phyloP scores from a whole-genome alignment of 148 eudicot species.

The Silene latifolia region DNA sequence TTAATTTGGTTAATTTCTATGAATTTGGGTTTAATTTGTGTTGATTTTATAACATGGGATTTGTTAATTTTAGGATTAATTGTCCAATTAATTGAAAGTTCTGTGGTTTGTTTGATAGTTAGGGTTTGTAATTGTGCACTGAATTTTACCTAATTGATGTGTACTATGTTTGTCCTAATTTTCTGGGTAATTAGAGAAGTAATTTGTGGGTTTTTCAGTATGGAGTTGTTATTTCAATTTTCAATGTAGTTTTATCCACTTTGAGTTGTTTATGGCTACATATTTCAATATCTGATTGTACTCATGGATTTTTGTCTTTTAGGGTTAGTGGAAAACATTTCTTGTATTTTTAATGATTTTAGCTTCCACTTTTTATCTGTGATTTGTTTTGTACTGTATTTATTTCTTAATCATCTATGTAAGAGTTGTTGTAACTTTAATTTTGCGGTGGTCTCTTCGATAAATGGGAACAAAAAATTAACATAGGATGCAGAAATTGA shows the following conservation, averaged over 20 bases:
- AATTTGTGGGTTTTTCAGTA: not conserved
- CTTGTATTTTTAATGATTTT: constrained; percentile 16
- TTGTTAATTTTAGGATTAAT: constrained; percentile 15
- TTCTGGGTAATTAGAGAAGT: not conserved
- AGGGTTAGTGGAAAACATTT: constrained; percentile 25
- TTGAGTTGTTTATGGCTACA: not conserved
- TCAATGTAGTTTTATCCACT: not conserved
- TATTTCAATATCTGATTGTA: constrained; percentile 11
- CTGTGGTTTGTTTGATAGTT: constrained; percentile 14
- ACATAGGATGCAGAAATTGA: too few species aligned
- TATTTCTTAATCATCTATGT: not conserved
- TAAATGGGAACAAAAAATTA: not conserved
- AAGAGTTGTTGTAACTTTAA: constrained; percentile 6
- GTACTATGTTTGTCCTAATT: not conserved
- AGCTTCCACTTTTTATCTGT: not conserved
- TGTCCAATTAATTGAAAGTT: not conserved
- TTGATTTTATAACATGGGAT: constrained; percentile 16
- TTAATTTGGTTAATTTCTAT: not conserved
- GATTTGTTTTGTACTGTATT: not conserved
- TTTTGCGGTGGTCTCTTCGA: not conserved
- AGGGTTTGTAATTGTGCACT: constrained; percentile 17
- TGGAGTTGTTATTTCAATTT: not conserved
- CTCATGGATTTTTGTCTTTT: constrained; percentile 19
- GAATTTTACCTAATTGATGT: not conserved
- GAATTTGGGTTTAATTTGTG: not conserved